Percentiles rank a stretch among this genome's conserved stretches.
Conservation (phyloP, 306 rosid genomes). For the Gynostemma pentaphyllum region DNA sequence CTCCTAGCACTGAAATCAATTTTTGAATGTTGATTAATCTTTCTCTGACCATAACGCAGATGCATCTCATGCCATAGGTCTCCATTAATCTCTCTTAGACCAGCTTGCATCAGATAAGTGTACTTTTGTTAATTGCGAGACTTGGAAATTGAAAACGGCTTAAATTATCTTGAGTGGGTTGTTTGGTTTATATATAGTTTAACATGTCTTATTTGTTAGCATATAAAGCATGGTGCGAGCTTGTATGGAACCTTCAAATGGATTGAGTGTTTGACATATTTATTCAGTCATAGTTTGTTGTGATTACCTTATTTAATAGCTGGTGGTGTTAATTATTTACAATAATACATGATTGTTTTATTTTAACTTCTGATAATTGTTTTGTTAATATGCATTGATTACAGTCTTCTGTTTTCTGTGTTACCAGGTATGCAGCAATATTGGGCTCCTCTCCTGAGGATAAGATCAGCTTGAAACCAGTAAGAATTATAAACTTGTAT, state of each 20-base stretch:
- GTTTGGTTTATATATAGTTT: too few relatives aligned
- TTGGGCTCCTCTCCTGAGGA: conserved; percentile 68
- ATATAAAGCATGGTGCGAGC: neutral
- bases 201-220: too few relatives aligned
- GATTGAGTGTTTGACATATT: neutral
- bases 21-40: too few relatives aligned
- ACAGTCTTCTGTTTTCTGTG: conserved; percentile 2
- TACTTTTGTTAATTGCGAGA: too few relatives aligned
- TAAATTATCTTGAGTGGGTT: too few relatives aligned
- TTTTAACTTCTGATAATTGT: neutral
- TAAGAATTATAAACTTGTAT: conserved; percentile 15
- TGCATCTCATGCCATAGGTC: too few relatives aligned
- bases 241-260: neutral
- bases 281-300: neutral
- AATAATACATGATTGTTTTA: neutral
- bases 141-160: too few relatives aligned
- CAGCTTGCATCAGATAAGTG: too few relatives aligned
- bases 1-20: too few relatives aligned
- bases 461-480: conserved; percentile 64
- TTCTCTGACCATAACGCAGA: too few relatives aligned
- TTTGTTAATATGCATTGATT: neutral
- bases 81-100: too few relatives aligned
- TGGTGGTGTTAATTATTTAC: neutral
- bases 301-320: neutral
- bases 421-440: conserved; percentile 81